phyloP scores from a whole-genome alignment of 306 rosid species.

The Dalbergia cultrata region DNA sequence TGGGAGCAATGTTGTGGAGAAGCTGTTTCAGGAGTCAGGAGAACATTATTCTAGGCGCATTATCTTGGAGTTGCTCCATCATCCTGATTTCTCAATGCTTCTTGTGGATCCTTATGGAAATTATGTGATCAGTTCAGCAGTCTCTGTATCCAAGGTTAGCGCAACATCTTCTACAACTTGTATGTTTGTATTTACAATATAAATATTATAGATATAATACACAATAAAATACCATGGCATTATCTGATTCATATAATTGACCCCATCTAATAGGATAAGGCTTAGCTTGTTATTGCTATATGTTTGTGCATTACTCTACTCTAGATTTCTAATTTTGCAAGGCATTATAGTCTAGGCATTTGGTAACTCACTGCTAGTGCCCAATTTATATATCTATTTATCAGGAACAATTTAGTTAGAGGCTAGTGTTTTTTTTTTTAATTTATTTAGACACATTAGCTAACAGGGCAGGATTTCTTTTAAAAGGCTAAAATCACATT shows the following conservation, averaged over 20 bases:
- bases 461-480: no score
- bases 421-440: no score
- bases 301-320: background rate
- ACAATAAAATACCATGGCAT: no score
- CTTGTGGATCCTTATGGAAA: constrained; percentile 63
- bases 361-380: background rate
- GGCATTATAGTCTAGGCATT: background rate
- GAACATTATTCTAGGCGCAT: constrained; percentile 37
- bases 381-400: no score
- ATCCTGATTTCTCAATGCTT: constrained; percentile 47
- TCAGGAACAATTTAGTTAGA: no score
- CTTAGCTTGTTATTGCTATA: background rate
- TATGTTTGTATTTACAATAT: no score
- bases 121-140: constrained; percentile 62
- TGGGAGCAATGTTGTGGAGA: constrained; percentile 75
- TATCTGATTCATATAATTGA: no score
- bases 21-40: constrained; percentile 48
- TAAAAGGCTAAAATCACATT: no score
- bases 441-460: no score
- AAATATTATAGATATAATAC: no score
- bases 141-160: constrained; percentile 58
- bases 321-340: background rate
- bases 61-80: constrained; percentile 50
- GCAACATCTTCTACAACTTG: background rate
- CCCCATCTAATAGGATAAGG: no score